Conservation (phyloP, 1,284 basidiomycete genomes). For the Ustilago sp. region DNA sequence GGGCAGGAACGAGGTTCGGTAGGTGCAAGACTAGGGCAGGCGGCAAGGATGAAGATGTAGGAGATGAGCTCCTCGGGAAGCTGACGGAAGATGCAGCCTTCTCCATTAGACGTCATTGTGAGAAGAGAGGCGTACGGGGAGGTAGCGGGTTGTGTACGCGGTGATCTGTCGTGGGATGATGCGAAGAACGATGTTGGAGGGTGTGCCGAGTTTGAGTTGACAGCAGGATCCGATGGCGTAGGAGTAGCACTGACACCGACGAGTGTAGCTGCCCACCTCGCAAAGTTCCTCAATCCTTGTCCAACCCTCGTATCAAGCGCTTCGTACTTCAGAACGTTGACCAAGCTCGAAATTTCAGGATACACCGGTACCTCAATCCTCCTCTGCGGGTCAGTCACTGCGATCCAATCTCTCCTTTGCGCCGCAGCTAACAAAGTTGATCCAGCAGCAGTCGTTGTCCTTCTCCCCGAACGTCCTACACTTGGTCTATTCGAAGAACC, state of each 20-base stretch:
- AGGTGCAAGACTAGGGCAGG: slow-evolving; percentile 40
- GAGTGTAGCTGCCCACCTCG: slow-evolving; percentile 13
- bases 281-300: slow-evolving; percentile 4
- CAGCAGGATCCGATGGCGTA: neutral
- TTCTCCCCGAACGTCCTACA: neutral
- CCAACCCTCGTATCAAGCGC: slow-evolving; percentile 28
- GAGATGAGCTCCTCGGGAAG: slow-evolving; percentile 50
- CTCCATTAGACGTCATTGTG: slow-evolving; percentile 4
- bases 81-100: slow-evolving; percentile 14
- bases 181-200: neutral
- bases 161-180: neutral
- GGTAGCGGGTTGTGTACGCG: neutral
- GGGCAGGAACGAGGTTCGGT: slow-evolving; percentile 39
- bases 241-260: neutral
- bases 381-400: slow-evolving; percentile 39
- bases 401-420: slow-evolving; percentile 51
- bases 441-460: neutral
- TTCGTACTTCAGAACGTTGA: slow-evolving; percentile 32
- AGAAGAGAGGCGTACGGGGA: neutral
- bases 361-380: slow-evolving; percentile 41
- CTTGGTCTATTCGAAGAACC: neutral
- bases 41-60: slow-evolving; percentile 47
- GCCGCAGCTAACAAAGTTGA: slow-evolving; percentile 7
- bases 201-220: neutral
- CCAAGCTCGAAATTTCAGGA: slow-evolving; percentile 34